phyloP scores from a whole-genome alignment of 2,329 filamentous ascomycete genomes.

The Lecanicillium sp. region DNA sequence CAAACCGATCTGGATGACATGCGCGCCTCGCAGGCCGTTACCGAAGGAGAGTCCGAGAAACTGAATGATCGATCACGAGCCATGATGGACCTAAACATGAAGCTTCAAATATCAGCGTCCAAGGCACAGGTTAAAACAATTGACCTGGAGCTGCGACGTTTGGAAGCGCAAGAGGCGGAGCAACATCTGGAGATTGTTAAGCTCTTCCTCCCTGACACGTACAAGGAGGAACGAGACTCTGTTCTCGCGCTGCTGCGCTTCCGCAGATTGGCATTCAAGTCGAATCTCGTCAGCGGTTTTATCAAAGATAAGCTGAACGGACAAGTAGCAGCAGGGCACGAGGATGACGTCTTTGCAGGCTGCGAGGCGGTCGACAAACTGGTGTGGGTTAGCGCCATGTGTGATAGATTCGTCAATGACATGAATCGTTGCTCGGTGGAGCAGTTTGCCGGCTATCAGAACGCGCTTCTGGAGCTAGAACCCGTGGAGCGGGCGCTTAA shows the following conservation, averaged over 20 bases:
- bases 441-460: slow-evolving; percentile 71
- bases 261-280: slow-evolving; percentile 83
- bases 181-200: slow-evolving; percentile 87
- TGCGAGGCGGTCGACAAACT: slow-evolving; percentile 82
- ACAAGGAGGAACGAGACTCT: slow-evolving; percentile 72
- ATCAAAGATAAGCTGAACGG: slow-evolving; percentile 71
- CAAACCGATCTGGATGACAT: slow-evolving; percentile 88
- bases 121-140: slow-evolving; percentile 94
- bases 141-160: slow-evolving; percentile 75
- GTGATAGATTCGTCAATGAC: slow-evolving; percentile 73
- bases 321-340: slow-evolving; percentile 56
- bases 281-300: slow-evolving; percentile 67
- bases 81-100: slow-evolving; percentile 95
- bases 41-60: slow-evolving; percentile 87
- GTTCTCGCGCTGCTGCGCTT: slow-evolving; percentile 84
- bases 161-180: slow-evolving; percentile 81
- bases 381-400: slow-evolving; percentile 75
- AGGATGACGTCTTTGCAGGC: slow-evolving; percentile 72
- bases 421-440: slow-evolving; percentile 72
- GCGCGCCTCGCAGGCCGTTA: slow-evolving; percentile 83
- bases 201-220: slow-evolving; percentile 80
- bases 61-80: slow-evolving; percentile 80
- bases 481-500: slow-evolving; percentile 87
- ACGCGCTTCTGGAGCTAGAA: slow-evolving; percentile 78
- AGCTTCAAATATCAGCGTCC: slow-evolving; percentile 80